Percentiles rank a stretch among this genome's conserved stretches.
Conservation (phyloP, 208 protist genomes). For the Crithidia acanthocephali region DNA sequence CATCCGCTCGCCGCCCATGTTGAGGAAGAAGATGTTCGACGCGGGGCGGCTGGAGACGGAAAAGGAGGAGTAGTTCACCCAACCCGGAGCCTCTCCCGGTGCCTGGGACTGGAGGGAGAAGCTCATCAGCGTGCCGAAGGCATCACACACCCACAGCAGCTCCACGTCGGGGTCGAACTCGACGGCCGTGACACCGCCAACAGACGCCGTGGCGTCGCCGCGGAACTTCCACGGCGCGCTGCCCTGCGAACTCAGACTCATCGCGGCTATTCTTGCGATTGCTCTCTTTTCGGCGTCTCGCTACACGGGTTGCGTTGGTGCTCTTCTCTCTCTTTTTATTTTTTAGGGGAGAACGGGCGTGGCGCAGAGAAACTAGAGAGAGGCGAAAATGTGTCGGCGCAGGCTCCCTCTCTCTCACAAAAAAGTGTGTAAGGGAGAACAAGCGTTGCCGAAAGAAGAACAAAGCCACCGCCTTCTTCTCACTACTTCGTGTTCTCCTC, state of each 20-base stretch:
- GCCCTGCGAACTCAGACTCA: slow-evolving; percentile 32
- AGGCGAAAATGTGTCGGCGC: too few species aligned
- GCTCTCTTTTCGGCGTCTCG: neutral
- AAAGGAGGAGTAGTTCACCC: slow-evolving; percentile 84
- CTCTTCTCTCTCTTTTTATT: neutral
- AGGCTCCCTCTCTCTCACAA: too few species aligned
- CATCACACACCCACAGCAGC: slow-evolving; percentile 87
- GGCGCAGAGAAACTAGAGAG: too few species aligned
- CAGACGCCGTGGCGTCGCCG: slow-evolving; percentile 62
- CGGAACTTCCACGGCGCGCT: slow-evolving; percentile 73
- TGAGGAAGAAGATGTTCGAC: slow-evolving; percentile 74
- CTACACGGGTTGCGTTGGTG: neutral
- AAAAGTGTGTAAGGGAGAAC: too few species aligned
- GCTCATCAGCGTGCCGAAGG: slow-evolving; percentile 81
- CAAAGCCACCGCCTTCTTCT: too few species aligned
- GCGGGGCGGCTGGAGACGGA: slow-evolving; percentile 63
- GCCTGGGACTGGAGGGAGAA: slow-evolving; percentile 69
- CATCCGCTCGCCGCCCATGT: slow-evolving; percentile 63
- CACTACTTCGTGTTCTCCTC: too few species aligned
- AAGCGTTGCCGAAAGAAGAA: too few species aligned
- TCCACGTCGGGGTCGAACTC: slow-evolving; percentile 90
- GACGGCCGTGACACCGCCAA: slow-evolving; percentile 76
- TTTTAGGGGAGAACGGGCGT: too few species aligned
- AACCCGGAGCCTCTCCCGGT: slow-evolving; percentile 65
- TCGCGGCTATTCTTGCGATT: neutral